These are phyloP conservation scores for Mycena haematopus DNA, from an alignment of 768 basidiomycete genomes.

Conservation along the genomic window DNA sequence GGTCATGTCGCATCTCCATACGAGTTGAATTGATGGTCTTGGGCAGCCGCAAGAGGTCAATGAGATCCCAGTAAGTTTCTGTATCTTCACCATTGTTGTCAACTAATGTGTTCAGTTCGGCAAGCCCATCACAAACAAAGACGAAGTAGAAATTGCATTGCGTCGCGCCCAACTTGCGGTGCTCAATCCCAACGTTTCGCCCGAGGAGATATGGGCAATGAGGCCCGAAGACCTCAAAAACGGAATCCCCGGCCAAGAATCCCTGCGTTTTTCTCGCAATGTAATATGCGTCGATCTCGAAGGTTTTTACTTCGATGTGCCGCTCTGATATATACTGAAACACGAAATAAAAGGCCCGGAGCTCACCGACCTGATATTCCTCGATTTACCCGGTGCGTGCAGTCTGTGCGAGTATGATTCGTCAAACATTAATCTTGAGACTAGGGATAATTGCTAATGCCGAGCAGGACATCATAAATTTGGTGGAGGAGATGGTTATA, in stretches of 20 bases:
- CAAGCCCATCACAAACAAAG: conserved; percentile 41
- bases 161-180: conserved; percentile 56
- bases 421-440: not conserved
- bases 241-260: not conserved
- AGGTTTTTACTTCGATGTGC: conserved; percentile 25
- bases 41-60: conserved; percentile 37
- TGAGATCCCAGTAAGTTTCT: conserved; percentile 16
- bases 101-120: conserved; percentile 28
- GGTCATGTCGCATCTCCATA: conserved; percentile 50
- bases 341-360: conserved; percentile 32
- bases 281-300: conserved; percentile 48
- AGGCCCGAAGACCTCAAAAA: conserved; percentile 28
- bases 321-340: not conserved
- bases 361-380: conserved; percentile 45
- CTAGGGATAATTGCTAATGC: conserved; percentile 59
- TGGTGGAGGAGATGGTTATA: conserved; percentile 57
- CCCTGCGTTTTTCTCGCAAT: conserved; percentile 46
- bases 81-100: not conserved
- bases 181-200: conserved; percentile 42
- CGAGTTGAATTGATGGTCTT: conserved; percentile 44
- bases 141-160: conserved; percentile 48
- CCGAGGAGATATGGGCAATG: conserved; percentile 22
- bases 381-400: conserved; percentile 46
- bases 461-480: conserved; percentile 45
- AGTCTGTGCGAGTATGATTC: not conserved